These are phyloP conservation scores for Apiospora koreana DNA, from an alignment of 2,329 filamentous ascomycete genomes.

Conservation along the genomic window DNA sequence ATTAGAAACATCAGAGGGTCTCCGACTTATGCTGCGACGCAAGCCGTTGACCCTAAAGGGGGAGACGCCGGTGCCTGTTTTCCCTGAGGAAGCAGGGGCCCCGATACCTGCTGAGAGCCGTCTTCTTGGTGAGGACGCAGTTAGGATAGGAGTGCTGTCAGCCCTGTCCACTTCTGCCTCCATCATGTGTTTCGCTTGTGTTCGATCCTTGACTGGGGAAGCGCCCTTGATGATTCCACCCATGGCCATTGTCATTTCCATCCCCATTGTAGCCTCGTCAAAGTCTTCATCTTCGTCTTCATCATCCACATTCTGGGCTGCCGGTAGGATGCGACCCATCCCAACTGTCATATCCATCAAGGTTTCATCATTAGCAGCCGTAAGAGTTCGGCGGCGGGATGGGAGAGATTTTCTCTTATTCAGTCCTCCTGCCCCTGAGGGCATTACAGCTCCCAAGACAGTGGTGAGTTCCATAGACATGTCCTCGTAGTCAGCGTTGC, in stretches of 20 bases:
- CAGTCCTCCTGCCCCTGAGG: constrained; percentile 27
- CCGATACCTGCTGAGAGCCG: constrained; percentile 30
- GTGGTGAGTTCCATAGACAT: constrained; percentile 80
- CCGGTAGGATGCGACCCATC: constrained; percentile 54
- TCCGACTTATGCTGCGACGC: constrained; percentile 12
- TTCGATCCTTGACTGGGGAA: constrained; percentile 39
- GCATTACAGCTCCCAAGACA: constrained; percentile 59
- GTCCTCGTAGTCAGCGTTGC: constrained; percentile 56
- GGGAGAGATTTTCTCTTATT: constrained; percentile 29
- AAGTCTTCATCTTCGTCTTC: constrained; percentile 35
- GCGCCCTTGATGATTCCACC: constrained; percentile 59
- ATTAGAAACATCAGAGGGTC: neutral
- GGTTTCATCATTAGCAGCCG: constrained; percentile 46
- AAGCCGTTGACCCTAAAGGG: neutral
- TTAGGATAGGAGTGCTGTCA: constrained; percentile 43
- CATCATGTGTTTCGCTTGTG: constrained; percentile 57
- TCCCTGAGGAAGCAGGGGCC: constrained; percentile 45
- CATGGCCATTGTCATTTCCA: constrained; percentile 68
- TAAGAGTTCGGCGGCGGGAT: constrained; percentile 27
- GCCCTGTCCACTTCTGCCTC: constrained; percentile 57
- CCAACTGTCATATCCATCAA: constrained; percentile 67
- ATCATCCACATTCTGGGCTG: constrained; percentile 35
- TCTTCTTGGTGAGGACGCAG: constrained; percentile 37
- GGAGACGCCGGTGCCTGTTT: constrained; percentile 51
- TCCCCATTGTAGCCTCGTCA: constrained; percentile 52